These are phyloP conservation scores for Dryadomyces sulphureus DNA, from an alignment of 2,329 filamentous ascomycete species.

Conservation along the genomic window DNA sequence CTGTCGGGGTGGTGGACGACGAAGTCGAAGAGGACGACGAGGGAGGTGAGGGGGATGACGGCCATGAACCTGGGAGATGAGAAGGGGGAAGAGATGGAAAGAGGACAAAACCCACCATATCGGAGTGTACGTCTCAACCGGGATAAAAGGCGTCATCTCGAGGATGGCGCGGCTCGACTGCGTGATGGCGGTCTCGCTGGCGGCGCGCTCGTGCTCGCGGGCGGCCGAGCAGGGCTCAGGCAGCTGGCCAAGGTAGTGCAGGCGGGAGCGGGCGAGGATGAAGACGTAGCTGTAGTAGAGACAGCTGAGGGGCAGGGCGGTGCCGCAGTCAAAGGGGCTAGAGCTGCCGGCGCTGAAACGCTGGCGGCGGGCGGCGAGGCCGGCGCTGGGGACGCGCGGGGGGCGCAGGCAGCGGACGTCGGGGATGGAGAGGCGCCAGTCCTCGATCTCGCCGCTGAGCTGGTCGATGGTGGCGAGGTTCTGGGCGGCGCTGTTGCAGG, in stretches of 20 bases:
- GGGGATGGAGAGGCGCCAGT: conserved; percentile 16
- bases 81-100: not conserved
- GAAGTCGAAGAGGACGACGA: conserved; percentile 27
- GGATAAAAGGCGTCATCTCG: conserved; percentile 16
- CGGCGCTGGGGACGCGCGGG: not conserved
- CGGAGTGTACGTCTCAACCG: conserved; percentile 16
- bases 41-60: conserved; percentile 20
- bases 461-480: conserved; percentile 15
- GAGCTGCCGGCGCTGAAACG: conserved; percentile 2
- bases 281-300: conserved; percentile 16
- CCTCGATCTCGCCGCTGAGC: conserved; percentile 14
- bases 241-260: conserved; percentile 7
- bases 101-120: conserved; percentile 12
- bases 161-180: conserved; percentile 12
- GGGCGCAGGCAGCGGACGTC: conserved; percentile 2
- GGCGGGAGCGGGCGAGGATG: conserved; percentile 14
- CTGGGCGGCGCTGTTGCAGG: conserved; percentile 12
- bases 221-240: not conserved
- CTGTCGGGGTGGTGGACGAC: conserved; percentile 22
- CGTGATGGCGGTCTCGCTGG: not conserved
- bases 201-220: not conserved
- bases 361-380: conserved; percentile 7
- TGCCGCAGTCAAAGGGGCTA: conserved; percentile 1
- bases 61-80: conserved; percentile 16
- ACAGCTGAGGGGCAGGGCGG: conserved; percentile 12